A percentile compares a stretch with the other conserved stretches of the same genome.
These are phyloP conservation scores for Backusella westeae DNA, from an alignment of 192 early-diverging fungal species.

Conservation along the genomic window DNA sequence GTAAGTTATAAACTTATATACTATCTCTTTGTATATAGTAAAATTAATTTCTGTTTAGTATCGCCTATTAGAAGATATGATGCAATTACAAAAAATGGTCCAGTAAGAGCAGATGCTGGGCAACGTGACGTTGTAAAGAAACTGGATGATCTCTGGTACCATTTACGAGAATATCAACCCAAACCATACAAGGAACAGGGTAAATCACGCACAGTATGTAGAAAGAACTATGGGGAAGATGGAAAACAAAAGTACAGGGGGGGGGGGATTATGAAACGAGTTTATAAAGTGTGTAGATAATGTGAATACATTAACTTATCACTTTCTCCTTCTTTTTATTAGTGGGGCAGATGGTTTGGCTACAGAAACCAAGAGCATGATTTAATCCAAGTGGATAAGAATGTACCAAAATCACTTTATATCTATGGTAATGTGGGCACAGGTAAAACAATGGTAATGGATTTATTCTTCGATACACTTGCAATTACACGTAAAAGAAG, in stretches of 20 bases:
- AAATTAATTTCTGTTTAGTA: neutral
- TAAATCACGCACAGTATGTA: constrained; percentile 4
- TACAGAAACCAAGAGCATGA: neutral
- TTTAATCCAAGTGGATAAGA: neutral
- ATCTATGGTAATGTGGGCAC: constrained; percentile 81
- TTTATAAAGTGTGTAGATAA: neutral
- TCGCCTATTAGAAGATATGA: constrained; percentile 3
- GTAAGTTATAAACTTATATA: neutral
- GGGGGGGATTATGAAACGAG: neutral
- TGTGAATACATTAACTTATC: neutral
- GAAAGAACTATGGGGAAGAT: neutral
- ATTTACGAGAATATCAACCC: constrained; percentile 10
- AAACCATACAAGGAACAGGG: neutral
- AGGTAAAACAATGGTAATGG: constrained; percentile 96
- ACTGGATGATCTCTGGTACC: constrained; percentile 6
- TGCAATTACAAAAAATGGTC: constrained; percentile 9
- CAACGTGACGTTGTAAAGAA: constrained; percentile 5
- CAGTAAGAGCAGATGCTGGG: neutral
- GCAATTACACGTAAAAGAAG: constrained; percentile 73
- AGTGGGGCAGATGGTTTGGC: constrained; percentile 17
- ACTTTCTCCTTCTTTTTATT: neutral
- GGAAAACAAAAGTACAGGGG: neutral
- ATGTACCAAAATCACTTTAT: constrained; percentile 53
- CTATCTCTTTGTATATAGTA: neutral
- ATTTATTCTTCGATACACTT: constrained; percentile 87